Percentiles rank a stretch among this genome's conserved stretches.
Conservation (phyloP, 768 basidiomycete genomes). For the Mrakia frigida region DNA sequence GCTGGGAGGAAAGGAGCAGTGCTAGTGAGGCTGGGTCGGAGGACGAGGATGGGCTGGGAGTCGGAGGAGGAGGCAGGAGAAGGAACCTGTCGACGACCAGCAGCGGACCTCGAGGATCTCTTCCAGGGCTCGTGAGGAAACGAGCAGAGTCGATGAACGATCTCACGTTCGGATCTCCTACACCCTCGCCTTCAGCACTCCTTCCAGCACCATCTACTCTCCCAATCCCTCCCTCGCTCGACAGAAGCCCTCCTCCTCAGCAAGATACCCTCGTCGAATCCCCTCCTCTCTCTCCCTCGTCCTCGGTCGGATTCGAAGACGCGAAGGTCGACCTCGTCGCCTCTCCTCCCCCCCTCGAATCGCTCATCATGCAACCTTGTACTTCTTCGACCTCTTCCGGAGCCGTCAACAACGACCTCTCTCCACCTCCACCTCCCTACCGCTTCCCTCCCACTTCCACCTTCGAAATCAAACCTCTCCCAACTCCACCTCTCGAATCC, state of each 20-base stretch:
- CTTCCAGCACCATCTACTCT: background rate
- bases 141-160: constrained; percentile 18
- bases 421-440: background rate
- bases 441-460: background rate
- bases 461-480: background rate
- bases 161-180: background rate
- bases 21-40: constrained; percentile 12
- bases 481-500: background rate
- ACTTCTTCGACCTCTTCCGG: background rate
- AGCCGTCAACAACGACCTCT: background rate
- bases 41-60: background rate
- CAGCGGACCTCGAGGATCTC: background rate
- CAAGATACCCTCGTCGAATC: background rate
- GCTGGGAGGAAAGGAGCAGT: constrained; percentile 12
- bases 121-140: background rate
- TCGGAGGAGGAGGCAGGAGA: background rate
- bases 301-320: background rate
- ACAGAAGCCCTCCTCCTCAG: background rate
- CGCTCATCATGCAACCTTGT: background rate
- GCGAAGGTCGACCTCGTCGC: background rate
- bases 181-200: background rate
- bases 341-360: background rate
- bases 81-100: background rate
- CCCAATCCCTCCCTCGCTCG: background rate
- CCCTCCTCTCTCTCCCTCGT: background rate